A percentile compares a stretch with the other conserved stretches of the same genome.
Conservation (phyloP, 257 asterid genomes). For the Scutellaria galericulata region DNA sequence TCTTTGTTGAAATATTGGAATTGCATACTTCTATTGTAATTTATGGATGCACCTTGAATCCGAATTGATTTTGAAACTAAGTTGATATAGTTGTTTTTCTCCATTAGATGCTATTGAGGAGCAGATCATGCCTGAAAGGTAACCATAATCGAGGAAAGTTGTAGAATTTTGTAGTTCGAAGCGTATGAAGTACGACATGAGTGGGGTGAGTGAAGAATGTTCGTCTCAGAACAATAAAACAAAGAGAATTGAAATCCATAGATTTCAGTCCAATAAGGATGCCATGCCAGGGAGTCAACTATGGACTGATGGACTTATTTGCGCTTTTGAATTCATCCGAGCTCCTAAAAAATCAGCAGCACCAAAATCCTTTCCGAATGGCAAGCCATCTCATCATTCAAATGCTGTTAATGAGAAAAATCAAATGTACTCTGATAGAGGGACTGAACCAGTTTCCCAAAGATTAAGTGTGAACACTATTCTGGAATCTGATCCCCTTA, state of each 20-base stretch:
- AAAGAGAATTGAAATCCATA: slow-evolving; percentile 56
- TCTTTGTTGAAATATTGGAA: neutral
- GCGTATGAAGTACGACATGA: slow-evolving; percentile 38
- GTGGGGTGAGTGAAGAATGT: slow-evolving; percentile 48
- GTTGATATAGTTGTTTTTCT: slow-evolving; percentile 4
- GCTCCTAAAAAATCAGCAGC: slow-evolving; percentile 48
- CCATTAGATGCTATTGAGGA: slow-evolving; percentile 22
- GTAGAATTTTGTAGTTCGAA: slow-evolving; percentile 25
- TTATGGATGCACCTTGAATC: neutral
- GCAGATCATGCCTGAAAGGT: slow-evolving; percentile 7
- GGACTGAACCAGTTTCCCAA: slow-evolving; percentile 38
- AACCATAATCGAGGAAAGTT: slow-evolving; percentile 20
- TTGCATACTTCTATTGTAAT: neutral
- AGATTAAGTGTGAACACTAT: slow-evolving; percentile 32
- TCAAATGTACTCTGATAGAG: slow-evolving; percentile 37
- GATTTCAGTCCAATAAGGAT: slow-evolving; percentile 55
- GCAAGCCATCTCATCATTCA: slow-evolving; percentile 36
- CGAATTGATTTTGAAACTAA: too few species aligned
- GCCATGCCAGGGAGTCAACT: slow-evolving; percentile 60
- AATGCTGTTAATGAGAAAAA: slow-evolving; percentile 40
- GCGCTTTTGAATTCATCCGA: slow-evolving; percentile 84
- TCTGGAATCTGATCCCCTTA: slow-evolving; percentile 48
- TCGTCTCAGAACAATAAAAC: slow-evolving; percentile 45
- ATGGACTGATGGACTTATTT: slow-evolving; percentile 92
- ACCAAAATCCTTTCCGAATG: slow-evolving; percentile 48